Evolutionary conservation across 257 asterid genomes (phyloP).

Genomic region (Solanum chiquidenum): DNA sequence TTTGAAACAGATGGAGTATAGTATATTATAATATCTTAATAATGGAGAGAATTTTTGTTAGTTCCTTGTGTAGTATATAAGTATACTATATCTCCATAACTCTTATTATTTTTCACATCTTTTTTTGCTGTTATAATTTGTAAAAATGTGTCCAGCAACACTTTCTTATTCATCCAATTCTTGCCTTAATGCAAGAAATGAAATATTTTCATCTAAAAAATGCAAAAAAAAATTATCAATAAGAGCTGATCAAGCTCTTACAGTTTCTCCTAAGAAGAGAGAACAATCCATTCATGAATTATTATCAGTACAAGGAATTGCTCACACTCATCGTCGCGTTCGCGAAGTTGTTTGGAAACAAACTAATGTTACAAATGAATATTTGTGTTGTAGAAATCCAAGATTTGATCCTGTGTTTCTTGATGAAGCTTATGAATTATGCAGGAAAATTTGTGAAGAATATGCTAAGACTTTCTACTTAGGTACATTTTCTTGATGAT

Average conservation of each 20-base stretch:
- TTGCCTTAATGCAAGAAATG: conserved; percentile 4
- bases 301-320: conserved; percentile 29
- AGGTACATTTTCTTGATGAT: conserved; percentile 18
- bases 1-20: no score
- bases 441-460: conserved; percentile 72
- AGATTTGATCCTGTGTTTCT: conserved; percentile 46
- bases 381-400: conserved; percentile 8
- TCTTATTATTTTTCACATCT: not conserved
- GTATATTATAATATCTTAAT: not conserved
- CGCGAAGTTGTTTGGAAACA: conserved; percentile 52
- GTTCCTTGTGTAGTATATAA: not conserved
- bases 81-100: not conserved
- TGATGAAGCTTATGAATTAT: conserved; percentile 55
- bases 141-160: conserved; percentile 34
- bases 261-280: conserved; percentile 33
- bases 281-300: conserved; percentile 14
- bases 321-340: conserved; percentile 27
- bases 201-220: not conserved
- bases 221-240: not conserved
- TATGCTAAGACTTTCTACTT: conserved; percentile 81
- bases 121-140: not conserved
- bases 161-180: conserved; percentile 17
- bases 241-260: conserved; percentile 26
- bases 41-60: not conserved
- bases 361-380: conserved; percentile 10